phyloP scores from a whole-genome alignment of 441 rosid genomes.

The California macrophylla region DNA sequence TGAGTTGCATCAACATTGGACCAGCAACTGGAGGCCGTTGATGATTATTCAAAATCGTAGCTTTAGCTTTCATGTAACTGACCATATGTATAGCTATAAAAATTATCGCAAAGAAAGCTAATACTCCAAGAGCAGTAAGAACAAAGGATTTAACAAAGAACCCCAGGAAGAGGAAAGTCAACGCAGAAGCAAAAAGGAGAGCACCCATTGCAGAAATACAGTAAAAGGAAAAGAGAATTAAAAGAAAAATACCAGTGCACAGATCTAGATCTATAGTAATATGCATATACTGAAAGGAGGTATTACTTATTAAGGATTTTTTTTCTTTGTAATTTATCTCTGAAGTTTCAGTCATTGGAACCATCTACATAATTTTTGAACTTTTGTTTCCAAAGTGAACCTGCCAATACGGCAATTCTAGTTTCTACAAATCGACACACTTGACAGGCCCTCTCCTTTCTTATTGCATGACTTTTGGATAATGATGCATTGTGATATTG shows the following conservation, averaged over 20 bases:
- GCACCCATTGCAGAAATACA: constrained; percentile 12
- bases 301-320: neutral
- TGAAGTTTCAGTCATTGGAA: constrained; percentile 2
- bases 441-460: neutral
- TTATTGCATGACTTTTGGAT: neutral
- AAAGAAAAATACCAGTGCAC: neutral
- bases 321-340: neutral
- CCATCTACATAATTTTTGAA: neutral
- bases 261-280: neutral
- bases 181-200: constrained; percentile 16
- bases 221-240: neutral
- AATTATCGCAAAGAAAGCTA: constrained; percentile 12
- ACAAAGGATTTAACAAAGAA: constrained; percentile 13
- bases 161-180: constrained; percentile 16
- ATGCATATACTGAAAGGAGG: neutral
- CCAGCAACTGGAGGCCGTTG: constrained; percentile 33
- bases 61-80: constrained; percentile 23
- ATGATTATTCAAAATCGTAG: constrained; percentile 14
- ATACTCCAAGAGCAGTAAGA: constrained; percentile 16
- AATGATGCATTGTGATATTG: neutral
- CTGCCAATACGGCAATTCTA: neutral
- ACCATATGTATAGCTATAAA: constrained; percentile 10
- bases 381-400: neutral
- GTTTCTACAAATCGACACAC: neutral
- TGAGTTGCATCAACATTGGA: constrained; percentile 22